These are phyloP conservation scores for Bipolaris victoriae DNA, from an alignment of 2,329 filamentous ascomycete genomes.

Conservation along the genomic window DNA sequence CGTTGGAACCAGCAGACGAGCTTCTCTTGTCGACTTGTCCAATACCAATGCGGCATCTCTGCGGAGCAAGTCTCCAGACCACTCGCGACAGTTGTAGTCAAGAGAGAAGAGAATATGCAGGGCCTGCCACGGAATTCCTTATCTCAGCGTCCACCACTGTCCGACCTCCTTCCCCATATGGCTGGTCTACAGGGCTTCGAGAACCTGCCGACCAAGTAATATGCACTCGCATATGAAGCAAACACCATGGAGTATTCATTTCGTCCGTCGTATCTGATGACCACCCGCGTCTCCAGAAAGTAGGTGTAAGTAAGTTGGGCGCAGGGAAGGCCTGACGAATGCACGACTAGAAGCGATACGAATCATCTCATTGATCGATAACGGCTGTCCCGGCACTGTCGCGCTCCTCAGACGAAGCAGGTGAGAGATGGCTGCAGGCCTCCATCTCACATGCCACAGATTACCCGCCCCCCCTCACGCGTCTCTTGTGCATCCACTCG, in stretches of 20 bases:
- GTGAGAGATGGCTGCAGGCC: constrained; percentile 5
- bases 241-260: background rate
- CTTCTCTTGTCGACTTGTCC: background rate
- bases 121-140: background rate
- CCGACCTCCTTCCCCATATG: background rate
- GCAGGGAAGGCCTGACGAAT: background rate
- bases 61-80: constrained; percentile 8
- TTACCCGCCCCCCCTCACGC: constrained; percentile 2
- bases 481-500: background rate
- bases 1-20: background rate
- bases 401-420: constrained; percentile 4
- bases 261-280: background rate
- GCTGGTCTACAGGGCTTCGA: background rate
- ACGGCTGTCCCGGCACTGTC: constrained; percentile 15
- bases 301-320: constrained; percentile 5
- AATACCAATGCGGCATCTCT: background rate
- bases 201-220: constrained; percentile 11
- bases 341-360: background rate
- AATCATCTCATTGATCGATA: background rate
- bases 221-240: background rate
- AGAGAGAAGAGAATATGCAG: constrained; percentile 5
- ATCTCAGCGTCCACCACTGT: constrained; percentile 6
- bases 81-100: background rate
- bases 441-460: constrained; percentile 6
- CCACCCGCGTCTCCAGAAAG: background rate